phyloP scores from a whole-genome alignment of 2,329 filamentous ascomycete species.

The Ophiognomonia clavigignenti-juglandacearum region DNA sequence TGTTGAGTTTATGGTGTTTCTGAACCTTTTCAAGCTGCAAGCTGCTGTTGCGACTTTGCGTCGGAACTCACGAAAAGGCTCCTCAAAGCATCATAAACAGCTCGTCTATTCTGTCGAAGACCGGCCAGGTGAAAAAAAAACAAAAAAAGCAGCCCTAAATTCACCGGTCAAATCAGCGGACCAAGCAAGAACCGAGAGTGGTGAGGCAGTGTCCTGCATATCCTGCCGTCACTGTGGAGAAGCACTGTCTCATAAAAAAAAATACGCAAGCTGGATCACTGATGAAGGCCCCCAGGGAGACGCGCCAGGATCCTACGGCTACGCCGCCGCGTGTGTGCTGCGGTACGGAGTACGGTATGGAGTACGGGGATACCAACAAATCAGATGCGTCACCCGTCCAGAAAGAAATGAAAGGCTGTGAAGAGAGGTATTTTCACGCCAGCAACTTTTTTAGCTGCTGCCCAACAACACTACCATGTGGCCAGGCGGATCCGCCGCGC shows the following conservation, averaged over 20 bases:
- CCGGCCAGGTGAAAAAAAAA: too few species aligned
- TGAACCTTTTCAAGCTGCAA: too few species aligned
- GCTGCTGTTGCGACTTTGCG: too few species aligned
- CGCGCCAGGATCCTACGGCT: conserved; percentile 9
- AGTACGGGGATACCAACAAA: not conserved
- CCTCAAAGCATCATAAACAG: too few species aligned
- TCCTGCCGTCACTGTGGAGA: conserved; percentile 12
- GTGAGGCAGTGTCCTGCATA: conserved; percentile 13
- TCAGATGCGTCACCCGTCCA: not conserved
- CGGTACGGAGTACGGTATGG: not conserved
- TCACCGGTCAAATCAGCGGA: not conserved
- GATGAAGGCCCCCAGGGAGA: too few species aligned
- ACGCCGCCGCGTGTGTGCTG: conserved; percentile 1
- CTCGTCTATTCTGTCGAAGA: too few species aligned
- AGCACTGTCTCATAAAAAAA: conserved; percentile 1
- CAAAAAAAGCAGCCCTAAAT: not conserved
- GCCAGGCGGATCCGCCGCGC: conserved; percentile 14
- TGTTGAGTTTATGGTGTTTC: too few species aligned
- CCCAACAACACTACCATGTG: too few species aligned
- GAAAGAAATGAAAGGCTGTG: conserved; percentile 4
- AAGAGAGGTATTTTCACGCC: not conserved
- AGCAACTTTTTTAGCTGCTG: too few species aligned
- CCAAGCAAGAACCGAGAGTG: not conserved
- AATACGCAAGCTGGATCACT: too few species aligned
- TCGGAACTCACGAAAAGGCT: too few species aligned